These are phyloP conservation scores for Fremontodendron californicum DNA, from an alignment of 345 rosid species.

Conservation along the genomic window DNA sequence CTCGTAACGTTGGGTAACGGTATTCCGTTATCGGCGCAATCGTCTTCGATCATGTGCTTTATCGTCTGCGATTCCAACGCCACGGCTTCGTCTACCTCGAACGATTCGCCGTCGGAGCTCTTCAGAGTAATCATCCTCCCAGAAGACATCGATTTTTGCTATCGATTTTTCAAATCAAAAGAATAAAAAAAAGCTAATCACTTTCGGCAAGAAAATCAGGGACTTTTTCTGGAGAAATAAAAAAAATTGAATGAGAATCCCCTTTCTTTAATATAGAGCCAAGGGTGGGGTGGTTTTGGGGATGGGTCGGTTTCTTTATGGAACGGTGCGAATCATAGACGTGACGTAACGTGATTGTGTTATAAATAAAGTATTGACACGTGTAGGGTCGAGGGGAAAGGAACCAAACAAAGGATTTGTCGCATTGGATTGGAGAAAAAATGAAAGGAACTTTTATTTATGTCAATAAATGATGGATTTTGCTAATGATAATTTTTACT, in stretches of 20 bases:
- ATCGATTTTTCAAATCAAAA: neutral
- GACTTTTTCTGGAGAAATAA: neutral
- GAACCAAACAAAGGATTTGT: neutral
- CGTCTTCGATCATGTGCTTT: no score
- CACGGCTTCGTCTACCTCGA: no score
- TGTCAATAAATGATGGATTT: no score
- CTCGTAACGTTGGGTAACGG: constrained; percentile 67
- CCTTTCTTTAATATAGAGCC: neutral
- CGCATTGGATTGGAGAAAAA: no score
- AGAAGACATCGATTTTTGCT: constrained; percentile 25
- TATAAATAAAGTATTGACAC: neutral
- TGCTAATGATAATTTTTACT: no score
- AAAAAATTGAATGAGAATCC: no score
- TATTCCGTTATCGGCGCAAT: constrained; percentile 44
- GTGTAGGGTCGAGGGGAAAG: neutral
- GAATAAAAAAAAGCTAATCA: neutral
- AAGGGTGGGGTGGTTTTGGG: neutral
- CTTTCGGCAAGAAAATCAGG: no score
- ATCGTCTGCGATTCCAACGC: no score
- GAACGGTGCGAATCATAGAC: neutral
- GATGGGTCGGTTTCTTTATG: neutral
- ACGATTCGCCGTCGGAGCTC: no score
- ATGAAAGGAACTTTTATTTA: no score
- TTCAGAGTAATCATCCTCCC: constrained; percentile 38
- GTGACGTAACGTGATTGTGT: neutral